Conservation (phyloP, 2,329 filamentous ascomycete genomes). For the Scedosporium apiospermum region DNA sequence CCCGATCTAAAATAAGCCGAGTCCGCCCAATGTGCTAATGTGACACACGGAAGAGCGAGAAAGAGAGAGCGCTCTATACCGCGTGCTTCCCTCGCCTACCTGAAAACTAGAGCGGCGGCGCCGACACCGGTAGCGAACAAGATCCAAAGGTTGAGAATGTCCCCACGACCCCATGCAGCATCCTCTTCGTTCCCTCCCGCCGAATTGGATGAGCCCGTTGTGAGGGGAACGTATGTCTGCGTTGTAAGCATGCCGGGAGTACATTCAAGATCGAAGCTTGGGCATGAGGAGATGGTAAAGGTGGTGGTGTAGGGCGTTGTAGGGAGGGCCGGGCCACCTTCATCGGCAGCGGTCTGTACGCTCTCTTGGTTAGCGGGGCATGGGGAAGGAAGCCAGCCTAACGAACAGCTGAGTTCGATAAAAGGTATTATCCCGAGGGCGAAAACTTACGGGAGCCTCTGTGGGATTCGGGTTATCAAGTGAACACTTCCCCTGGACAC, state of each 20-base stretch:
- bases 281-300: constrained; percentile 4
- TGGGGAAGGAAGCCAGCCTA: background rate
- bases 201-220: background rate
- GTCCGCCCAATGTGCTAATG: too few species aligned
- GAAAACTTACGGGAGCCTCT: background rate
- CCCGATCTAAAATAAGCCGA: background rate
- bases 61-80: too few species aligned
- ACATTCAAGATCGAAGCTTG: background rate
- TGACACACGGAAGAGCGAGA: too few species aligned
- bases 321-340: background rate
- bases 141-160: background rate
- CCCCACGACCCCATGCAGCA: background rate
- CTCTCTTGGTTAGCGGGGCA: background rate
- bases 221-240: background rate
- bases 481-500: constrained; percentile 23
- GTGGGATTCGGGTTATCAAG: background rate
- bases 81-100: background rate
- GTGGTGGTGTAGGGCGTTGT: constrained; percentile 5
- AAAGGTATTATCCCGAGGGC: background rate
- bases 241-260: background rate
- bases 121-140: background rate
- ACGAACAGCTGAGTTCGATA: background rate
- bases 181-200: background rate
- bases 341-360: background rate
- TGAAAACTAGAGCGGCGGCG: background rate